Conservation (phyloP, 805 yeast genomes). For the Lachancea lanzarotensis region DNA sequence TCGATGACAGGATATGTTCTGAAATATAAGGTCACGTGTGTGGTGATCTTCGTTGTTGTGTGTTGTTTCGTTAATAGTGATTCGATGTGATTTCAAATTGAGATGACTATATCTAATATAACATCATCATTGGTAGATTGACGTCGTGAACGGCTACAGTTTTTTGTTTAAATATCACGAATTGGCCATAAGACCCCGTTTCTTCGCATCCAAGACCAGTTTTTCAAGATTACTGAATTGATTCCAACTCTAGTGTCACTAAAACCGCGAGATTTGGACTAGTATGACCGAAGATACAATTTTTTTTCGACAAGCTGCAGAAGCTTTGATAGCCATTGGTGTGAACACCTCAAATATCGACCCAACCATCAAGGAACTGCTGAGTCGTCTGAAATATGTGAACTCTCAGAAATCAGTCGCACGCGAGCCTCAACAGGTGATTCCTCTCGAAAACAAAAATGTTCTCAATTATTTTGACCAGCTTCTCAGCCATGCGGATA, state of each 20-base stretch:
- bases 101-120: too few relatives aligned
- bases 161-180: too few relatives aligned
- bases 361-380: conserved; percentile 27
- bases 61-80: too few relatives aligned
- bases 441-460: conserved; percentile 9
- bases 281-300: conserved; percentile 25
- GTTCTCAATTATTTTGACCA: conserved; percentile 12
- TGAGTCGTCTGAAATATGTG: conserved; percentile 24
- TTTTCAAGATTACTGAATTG: neutral
- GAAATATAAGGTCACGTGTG: too few relatives aligned
- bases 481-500: conserved; percentile 6
- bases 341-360: conserved; percentile 22
- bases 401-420: conserved; percentile 1
- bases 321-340: conserved; percentile 29
- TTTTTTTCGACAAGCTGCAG: conserved; percentile 29
- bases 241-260: too few relatives aligned
- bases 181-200: too few relatives aligned
- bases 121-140: too few relatives aligned
- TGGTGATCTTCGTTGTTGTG: too few relatives aligned
- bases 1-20: too few relatives aligned
- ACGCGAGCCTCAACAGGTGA: conserved; percentile 4
- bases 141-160: too few relatives aligned
- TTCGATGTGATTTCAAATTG: too few relatives aligned
- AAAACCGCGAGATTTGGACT: neutral
- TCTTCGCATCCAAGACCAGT: neutral